These are phyloP conservation scores for Phellopilus nigrolimitatus DNA, from an alignment of 1,284 basidiomycete genomes.

Conservation along the genomic window DNA sequence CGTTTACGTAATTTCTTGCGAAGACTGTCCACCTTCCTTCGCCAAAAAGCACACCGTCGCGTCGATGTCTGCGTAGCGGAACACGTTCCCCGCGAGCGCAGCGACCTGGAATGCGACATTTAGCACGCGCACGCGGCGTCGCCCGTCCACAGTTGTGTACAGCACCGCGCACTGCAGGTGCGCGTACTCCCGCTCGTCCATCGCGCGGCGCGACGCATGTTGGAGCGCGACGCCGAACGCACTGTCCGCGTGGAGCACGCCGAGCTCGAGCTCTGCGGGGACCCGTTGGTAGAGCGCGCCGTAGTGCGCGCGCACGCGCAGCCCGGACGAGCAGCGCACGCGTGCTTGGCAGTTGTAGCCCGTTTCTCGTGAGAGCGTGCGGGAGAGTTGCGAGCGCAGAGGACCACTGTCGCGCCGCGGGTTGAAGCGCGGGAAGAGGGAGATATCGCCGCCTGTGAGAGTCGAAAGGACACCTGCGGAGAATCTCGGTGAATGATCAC, in stretches of 20 bases:
- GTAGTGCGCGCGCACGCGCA: constrained; percentile 67
- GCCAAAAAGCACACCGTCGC: constrained; percentile 70
- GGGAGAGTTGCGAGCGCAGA: constrained; percentile 69
- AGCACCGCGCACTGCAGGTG: constrained; percentile 89
- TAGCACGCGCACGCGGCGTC: constrained; percentile 80
- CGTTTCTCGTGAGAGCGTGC: constrained; percentile 68
- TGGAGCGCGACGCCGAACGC: constrained; percentile 65
- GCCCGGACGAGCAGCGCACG: constrained; percentile 40
- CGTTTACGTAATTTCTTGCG: neutral
- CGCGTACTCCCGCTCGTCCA: constrained; percentile 77
- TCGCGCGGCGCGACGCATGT: constrained; percentile 36
- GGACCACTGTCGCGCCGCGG: constrained; percentile 63
- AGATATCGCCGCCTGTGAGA: constrained; percentile 88
- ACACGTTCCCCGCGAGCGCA: constrained; percentile 86
- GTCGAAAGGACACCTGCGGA: constrained; percentile 58
- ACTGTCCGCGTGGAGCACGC: constrained; percentile 79
- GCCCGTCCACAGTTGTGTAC: constrained; percentile 79
- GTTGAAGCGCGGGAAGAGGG: constrained; percentile 89
- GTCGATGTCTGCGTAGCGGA: constrained; percentile 91
- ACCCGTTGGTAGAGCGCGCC: constrained; percentile 83
- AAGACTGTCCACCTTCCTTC: constrained; percentile 63
- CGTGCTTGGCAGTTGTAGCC: constrained; percentile 15
- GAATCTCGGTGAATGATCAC: constrained; percentile 3
- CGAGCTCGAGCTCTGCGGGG: constrained; percentile 76
- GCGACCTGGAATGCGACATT: constrained; percentile 85